Evolutionary conservation across 192 early-diverging fungal species (phyloP).

Genomic region (Coemansia sp.): DNA sequence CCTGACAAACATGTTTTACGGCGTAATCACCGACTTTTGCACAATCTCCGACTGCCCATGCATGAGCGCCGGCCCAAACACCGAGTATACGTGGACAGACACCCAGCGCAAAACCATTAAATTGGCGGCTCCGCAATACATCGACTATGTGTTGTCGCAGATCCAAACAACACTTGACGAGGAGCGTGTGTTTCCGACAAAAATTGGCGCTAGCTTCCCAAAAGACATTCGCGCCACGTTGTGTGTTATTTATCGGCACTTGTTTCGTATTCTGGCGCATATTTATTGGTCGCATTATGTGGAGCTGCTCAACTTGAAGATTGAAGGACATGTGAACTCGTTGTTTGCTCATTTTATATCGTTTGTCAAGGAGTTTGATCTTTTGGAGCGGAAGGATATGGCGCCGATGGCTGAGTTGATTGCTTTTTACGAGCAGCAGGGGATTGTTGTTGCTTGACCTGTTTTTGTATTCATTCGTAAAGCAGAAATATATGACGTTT

Average conservation of each 20-base stretch:
- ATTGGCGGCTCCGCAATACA: conserved; percentile 90
- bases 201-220: conserved; percentile 87
- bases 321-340: conserved; percentile 92
- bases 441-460: conserved; percentile 17
- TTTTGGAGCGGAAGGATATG: conserved; percentile 89
- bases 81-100: conserved; percentile 94
- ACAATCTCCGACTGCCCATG: conserved; percentile 74
- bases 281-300: conserved; percentile 92
- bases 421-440: conserved; percentile 50
- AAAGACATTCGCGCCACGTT: conserved; percentile 68
- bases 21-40: conserved; percentile 86
- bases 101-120: conserved; percentile 75
- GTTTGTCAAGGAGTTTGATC: conserved; percentile 90
- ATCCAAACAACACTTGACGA: conserved; percentile 86
- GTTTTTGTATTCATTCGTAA: not conserved
- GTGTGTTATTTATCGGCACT: conserved; percentile 75
- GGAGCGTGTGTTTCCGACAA: conserved; percentile 91
- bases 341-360: conserved; percentile 94
- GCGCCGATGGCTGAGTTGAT: conserved; percentile 79
- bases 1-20: conserved; percentile 87
- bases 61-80: conserved; percentile 80
- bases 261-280: conserved; percentile 89
- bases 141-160: conserved; percentile 87
- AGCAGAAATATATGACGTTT: no score
- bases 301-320: conserved; percentile 74